A percentile compares a stretch with the other conserved stretches of the same genome.
Evolutionary conservation across 2,329 filamentous ascomycete species (phyloP).

Genomic region (Pestalotiopsis sp.): DNA sequence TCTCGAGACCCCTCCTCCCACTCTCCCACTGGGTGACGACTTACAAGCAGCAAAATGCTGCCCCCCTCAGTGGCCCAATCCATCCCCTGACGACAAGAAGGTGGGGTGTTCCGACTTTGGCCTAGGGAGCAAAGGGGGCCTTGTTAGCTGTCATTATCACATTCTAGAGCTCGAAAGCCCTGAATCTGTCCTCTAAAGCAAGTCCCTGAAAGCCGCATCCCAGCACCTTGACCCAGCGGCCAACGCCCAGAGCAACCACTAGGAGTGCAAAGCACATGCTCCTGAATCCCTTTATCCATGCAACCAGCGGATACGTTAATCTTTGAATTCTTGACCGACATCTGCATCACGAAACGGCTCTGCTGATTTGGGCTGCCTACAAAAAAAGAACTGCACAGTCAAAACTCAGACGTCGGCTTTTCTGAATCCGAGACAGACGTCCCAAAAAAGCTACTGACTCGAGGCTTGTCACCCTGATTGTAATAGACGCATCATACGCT

Average conservation of each 20-base stretch:
- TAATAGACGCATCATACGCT: background rate
- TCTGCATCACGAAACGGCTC: background rate
- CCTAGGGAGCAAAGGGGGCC: background rate
- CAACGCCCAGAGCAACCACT: background rate
- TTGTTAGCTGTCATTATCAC: constrained; percentile 9
- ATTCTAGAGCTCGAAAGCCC: background rate
- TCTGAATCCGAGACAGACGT: background rate
- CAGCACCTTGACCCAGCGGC: constrained; percentile 1
- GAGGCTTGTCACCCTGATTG: background rate
- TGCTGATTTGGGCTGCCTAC: background rate
- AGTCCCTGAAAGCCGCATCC: constrained; percentile 1
- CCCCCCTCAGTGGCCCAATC: background rate
- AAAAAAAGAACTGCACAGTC: background rate
- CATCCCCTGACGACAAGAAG: background rate
- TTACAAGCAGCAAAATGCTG: background rate
- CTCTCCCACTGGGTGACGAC: background rate
- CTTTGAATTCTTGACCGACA: background rate
- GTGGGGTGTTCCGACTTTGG: background rate
- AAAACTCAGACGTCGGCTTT: background rate
- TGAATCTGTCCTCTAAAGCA: constrained; percentile 1
- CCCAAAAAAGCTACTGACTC: background rate
- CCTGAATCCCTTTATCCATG: background rate
- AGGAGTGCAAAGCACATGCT: background rate
- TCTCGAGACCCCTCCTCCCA: background rate
- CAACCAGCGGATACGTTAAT: background rate